These are phyloP conservation scores for Puccinia novopanici DNA, from an alignment of 1,284 basidiomycete species.

Conservation along the genomic window DNA sequence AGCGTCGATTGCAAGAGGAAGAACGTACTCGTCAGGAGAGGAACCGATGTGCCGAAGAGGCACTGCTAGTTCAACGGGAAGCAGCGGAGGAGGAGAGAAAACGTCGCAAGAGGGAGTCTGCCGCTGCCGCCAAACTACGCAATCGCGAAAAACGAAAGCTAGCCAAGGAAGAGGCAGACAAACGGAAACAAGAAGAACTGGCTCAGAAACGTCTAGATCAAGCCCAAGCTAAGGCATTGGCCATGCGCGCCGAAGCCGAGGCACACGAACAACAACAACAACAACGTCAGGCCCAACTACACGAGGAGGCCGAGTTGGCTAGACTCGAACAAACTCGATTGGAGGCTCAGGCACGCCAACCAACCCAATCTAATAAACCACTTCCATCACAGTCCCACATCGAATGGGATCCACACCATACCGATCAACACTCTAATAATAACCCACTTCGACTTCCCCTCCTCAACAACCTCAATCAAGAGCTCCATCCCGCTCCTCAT, in stretches of 20 bases:
- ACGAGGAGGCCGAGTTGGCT: slow-evolving; percentile 25
- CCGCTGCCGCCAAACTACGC: slow-evolving; percentile 28
- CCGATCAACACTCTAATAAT: slow-evolving; percentile 1
- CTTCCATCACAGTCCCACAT: not conserved
- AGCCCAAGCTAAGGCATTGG: slow-evolving; percentile 10
- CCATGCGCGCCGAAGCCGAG: slow-evolving; percentile 28
- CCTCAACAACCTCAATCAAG: not conserved
- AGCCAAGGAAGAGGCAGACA: slow-evolving; percentile 43
- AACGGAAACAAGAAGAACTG: slow-evolving; percentile 33
- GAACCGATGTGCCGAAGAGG: slow-evolving; percentile 32
- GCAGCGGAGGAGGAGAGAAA: slow-evolving; percentile 38
- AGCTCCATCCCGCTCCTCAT: not conserved
- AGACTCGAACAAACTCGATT: slow-evolving; percentile 27
- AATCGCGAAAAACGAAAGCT: slow-evolving; percentile 30
- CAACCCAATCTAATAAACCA: not conserved
- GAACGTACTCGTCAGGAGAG: slow-evolving; percentile 38
- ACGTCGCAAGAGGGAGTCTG: slow-evolving; percentile 34
- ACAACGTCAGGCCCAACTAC: slow-evolving; percentile 35
- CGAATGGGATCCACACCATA: not conserved
- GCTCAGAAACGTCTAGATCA: slow-evolving; percentile 21
- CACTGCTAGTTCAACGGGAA: slow-evolving; percentile 20
- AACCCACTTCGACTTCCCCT: not conserved
- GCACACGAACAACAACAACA: too few relatives aligned
- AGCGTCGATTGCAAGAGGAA: slow-evolving; percentile 40
- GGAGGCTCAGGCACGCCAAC: not conserved